These are phyloP conservation scores for Aspergillus sp. DNA, from an alignment of 2,329 filamentous ascomycete genomes.

Conservation along the genomic window DNA sequence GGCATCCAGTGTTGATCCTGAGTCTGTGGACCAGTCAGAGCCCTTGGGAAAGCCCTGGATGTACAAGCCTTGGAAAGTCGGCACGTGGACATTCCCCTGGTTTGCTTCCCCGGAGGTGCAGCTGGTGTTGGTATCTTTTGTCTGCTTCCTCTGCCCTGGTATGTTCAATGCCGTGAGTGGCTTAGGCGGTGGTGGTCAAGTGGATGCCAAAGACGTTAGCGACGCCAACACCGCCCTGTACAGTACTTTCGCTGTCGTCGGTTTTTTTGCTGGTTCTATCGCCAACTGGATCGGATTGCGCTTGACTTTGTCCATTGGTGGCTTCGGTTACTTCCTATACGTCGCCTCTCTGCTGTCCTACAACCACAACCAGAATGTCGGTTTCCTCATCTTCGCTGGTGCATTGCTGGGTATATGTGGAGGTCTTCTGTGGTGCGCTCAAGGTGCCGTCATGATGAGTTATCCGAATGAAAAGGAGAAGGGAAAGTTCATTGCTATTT, in stretches of 20 bases:
- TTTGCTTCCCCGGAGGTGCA: conserved; percentile 69
- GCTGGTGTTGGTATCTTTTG: conserved; percentile 62
- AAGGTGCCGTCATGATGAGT: conserved; percentile 59
- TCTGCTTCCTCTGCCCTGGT: conserved; percentile 65
- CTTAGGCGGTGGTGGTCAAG: conserved; percentile 58
- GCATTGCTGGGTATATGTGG: conserved; percentile 45
- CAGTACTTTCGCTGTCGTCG: conserved; percentile 61
- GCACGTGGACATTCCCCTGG: conserved; percentile 51
- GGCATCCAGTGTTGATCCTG: conserved; percentile 12
- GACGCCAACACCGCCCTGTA: conserved; percentile 66
- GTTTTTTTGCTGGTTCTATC: conserved; percentile 54
- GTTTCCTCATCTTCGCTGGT: conserved; percentile 45
- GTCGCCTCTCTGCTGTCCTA: conserved; percentile 45
- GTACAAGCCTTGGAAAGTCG: conserved; percentile 57
- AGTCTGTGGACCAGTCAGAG: conserved; percentile 14
- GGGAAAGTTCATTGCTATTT: conserved; percentile 81
- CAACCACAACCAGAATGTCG: conserved; percentile 43
- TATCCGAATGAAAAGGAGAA: conserved; percentile 77
- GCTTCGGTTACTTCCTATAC: conserved; percentile 45
- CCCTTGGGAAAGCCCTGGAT: conserved; percentile 50
- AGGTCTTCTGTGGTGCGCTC: conserved; percentile 45
- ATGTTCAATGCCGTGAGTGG: conserved; percentile 65
- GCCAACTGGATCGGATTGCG: conserved; percentile 40
- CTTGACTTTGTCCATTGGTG: conserved; percentile 39
- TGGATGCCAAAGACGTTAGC: conserved; percentile 53